phyloP scores from a whole-genome alignment of 371 early-diverging fungal species.

The Gilbertella persicaria region DNA sequence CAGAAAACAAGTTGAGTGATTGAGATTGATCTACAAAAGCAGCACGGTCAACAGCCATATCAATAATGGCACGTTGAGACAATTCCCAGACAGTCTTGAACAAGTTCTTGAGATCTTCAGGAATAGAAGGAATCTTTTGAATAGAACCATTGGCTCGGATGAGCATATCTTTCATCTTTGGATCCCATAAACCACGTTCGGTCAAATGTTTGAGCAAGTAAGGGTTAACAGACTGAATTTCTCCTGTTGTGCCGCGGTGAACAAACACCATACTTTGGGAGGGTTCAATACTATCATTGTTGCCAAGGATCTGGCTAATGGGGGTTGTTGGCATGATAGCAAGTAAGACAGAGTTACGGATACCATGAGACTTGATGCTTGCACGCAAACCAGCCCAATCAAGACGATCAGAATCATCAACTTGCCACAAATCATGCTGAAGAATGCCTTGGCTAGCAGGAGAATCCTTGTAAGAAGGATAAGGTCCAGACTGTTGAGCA shows the following conservation, averaged over 20 bases:
- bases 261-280: slow-evolving; percentile 95
- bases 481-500: slow-evolving; percentile 80
- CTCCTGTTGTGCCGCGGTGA: slow-evolving; percentile 94
- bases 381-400: slow-evolving; percentile 90
- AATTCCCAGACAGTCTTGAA: slow-evolving; percentile 99
- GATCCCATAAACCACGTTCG: slow-evolving; percentile 91
- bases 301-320: slow-evolving; percentile 97
- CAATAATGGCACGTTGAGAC: slow-evolving; percentile 80
- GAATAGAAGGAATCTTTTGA: slow-evolving; percentile 80
- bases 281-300: slow-evolving; percentile 98
- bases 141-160: slow-evolving; percentile 95
- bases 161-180: slow-evolving; percentile 92
- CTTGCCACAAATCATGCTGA: slow-evolving; percentile 95
- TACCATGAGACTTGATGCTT: slow-evolving; percentile 81
- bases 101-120: slow-evolving; percentile 84
- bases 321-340: slow-evolving; percentile 99
- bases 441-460: slow-evolving; percentile 89
- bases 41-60: slow-evolving; percentile 89
- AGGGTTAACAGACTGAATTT: slow-evolving; percentile 98
- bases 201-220: slow-evolving; percentile 93
- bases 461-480: slow-evolving; percentile 89
- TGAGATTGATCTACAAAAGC: slow-evolving; percentile 97
- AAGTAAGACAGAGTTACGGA: slow-evolving; percentile 92
- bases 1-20: slow-evolving; percentile 94
- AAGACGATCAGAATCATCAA: slow-evolving; percentile 73